Evolutionary conservation across 2,329 filamentous ascomycete species (phyloP).

Genomic region (Trichoderma lentiforme): DNA sequence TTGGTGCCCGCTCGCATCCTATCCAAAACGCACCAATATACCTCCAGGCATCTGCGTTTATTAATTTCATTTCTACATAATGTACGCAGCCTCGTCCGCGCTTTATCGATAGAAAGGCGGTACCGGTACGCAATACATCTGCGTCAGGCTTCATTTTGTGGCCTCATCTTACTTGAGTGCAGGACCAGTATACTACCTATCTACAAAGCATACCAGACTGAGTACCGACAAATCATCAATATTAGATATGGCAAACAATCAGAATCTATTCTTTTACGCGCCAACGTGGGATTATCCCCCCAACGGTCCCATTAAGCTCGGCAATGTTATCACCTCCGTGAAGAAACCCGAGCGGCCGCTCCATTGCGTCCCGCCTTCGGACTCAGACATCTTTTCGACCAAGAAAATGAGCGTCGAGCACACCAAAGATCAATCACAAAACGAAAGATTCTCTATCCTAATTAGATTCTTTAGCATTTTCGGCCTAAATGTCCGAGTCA

Average conservation of each 20-base stretch:
- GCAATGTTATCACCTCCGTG: conserved; percentile 21
- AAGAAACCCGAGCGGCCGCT: conserved; percentile 19
- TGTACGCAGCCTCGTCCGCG: neutral
- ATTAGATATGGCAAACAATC: neutral
- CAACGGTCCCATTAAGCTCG: conserved; percentile 20
- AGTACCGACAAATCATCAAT: neutral
- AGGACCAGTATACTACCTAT: neutral
- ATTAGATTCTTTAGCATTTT: neutral
- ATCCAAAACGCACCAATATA: neutral
- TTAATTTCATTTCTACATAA: neutral
- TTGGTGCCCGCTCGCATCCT: neutral
- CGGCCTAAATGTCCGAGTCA: neutral
- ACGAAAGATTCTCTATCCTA: neutral
- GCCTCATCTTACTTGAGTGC: neutral
- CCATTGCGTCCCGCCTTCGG: neutral
- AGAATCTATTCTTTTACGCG: conserved; percentile 17
- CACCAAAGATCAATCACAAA: neutral
- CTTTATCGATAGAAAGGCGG: neutral
- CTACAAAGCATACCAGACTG: neutral
- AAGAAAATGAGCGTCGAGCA: neutral
- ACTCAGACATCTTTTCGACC: neutral
- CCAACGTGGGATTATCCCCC: conserved; percentile 22
- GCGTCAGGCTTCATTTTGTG: neutral
- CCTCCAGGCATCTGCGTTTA: neutral
- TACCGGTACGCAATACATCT: neutral